Conservation (phyloP, 164 flowering plant species). For the Paratinospora sagittata region DNA sequence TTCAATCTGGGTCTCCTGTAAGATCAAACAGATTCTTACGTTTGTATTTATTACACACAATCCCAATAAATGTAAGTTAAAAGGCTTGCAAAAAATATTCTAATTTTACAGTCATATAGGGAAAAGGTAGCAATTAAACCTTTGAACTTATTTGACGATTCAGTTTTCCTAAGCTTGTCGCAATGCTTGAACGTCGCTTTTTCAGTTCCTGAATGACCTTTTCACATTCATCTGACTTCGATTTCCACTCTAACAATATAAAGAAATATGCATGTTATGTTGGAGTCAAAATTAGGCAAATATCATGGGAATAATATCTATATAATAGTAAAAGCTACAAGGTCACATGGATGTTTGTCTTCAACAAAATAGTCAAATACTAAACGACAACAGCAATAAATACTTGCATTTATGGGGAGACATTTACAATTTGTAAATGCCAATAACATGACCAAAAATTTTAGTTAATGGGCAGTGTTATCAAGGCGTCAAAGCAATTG, state of each 20-base stretch:
- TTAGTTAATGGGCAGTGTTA: too few species aligned
- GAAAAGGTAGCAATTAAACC: constrained; percentile 31
- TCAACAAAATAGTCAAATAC: not conserved
- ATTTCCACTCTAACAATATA: constrained; percentile 53
- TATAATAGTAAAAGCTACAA: too few species aligned
- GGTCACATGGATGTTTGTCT: too few species aligned
- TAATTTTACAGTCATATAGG: not conserved
- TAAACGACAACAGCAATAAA: not conserved
- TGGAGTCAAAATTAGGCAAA: not conserved
- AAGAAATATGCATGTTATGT: not conserved
- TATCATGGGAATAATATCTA: too few species aligned
- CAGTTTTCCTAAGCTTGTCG: constrained; percentile 54
- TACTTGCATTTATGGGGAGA: too few species aligned
- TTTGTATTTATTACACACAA: not conserved
- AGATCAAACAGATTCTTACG: constrained; percentile 10
- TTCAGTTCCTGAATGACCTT: constrained; percentile 66
- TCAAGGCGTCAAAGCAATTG: too few species aligned
- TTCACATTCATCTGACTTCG: constrained; percentile 77
- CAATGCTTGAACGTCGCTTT: constrained; percentile 46
- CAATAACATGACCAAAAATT: too few species aligned
- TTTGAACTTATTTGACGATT: constrained; percentile 69
- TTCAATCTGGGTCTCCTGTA: constrained; percentile 75
- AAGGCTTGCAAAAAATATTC: not conserved
- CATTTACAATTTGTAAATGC: too few species aligned
- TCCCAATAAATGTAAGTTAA: not conserved